Conservation (phyloP, 805 yeast genomes). For the Zygoascus biomembranicola region DNA sequence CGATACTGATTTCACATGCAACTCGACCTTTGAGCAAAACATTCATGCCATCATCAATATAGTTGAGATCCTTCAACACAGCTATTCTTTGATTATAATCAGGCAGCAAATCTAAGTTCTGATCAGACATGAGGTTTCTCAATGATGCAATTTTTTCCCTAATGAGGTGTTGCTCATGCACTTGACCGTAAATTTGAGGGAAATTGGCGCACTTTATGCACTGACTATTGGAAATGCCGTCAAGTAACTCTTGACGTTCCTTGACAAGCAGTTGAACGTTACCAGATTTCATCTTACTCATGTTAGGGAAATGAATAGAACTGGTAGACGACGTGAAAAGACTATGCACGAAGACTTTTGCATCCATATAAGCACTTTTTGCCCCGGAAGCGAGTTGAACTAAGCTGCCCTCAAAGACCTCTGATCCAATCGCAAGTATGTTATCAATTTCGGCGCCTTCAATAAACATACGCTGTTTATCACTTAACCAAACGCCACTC, state of each 20-base stretch:
- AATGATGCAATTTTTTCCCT: slow-evolving; percentile 45
- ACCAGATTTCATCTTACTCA: slow-evolving; percentile 28
- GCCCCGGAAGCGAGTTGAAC: not conserved
- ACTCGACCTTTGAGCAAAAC: slow-evolving; percentile 82
- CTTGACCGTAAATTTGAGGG: slow-evolving; percentile 35
- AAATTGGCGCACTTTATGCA: slow-evolving; percentile 35
- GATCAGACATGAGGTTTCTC: slow-evolving; percentile 66
- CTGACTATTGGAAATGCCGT: slow-evolving; percentile 24
- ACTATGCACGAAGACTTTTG: not conserved
- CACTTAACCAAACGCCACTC: not conserved
- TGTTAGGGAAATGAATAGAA: not conserved
- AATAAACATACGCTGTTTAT: not conserved
- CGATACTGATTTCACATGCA: slow-evolving; percentile 71
- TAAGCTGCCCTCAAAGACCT: not conserved
- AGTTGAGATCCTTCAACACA: slow-evolving; percentile 71
- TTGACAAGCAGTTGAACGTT: slow-evolving; percentile 31
- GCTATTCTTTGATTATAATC: slow-evolving; percentile 85
- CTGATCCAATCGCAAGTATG: not conserved
- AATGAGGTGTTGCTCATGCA: slow-evolving; percentile 40
- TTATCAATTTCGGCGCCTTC: not conserved
- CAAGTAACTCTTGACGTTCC: slow-evolving; percentile 31
- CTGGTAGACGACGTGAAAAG: not conserved
- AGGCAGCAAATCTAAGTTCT: slow-evolving; percentile 81
- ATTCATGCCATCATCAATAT: slow-evolving; percentile 67
- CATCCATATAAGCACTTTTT: not conserved